These are phyloP conservation scores for Fusarium metavorans DNA, from an alignment of 2,329 filamentous ascomycete genomes.

Conservation along the genomic window DNA sequence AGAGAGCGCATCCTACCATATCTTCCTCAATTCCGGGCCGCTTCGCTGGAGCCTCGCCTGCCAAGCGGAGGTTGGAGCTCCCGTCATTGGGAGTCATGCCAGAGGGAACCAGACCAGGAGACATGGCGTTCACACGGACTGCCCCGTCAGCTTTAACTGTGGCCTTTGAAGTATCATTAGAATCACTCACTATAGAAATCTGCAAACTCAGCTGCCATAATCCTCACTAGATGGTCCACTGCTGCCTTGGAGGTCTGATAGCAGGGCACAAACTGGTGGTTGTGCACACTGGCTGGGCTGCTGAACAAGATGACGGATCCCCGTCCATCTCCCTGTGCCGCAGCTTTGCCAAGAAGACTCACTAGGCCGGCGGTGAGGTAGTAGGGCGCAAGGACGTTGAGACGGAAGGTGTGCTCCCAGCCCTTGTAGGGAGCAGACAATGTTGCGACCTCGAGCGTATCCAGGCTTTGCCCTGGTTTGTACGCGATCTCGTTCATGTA, in stretches of 20 bases:
- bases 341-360: background rate
- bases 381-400: background rate
- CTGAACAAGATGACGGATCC: background rate
- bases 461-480: background rate
- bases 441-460: background rate
- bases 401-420: background rate
- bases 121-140: background rate
- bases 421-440: background rate
- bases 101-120: background rate
- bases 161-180: fast-evolving
- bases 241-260: background rate
- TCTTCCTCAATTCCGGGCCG: background rate
- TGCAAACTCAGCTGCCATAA: background rate
- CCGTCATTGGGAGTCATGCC: background rate
- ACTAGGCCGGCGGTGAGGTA: background rate
- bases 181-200: background rate
- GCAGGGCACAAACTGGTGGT: background rate
- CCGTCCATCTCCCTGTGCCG: background rate
- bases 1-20: background rate
- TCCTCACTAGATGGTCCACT: background rate
- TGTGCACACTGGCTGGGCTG: background rate
- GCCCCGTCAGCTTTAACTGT: background rate
- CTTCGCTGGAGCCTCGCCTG: background rate
- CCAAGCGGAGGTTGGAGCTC: background rate
- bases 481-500: background rate